phyloP scores from a whole-genome alignment of 2,329 filamentous ascomycete genomes.

The Monilinia vaccinii-corymbosi region DNA sequence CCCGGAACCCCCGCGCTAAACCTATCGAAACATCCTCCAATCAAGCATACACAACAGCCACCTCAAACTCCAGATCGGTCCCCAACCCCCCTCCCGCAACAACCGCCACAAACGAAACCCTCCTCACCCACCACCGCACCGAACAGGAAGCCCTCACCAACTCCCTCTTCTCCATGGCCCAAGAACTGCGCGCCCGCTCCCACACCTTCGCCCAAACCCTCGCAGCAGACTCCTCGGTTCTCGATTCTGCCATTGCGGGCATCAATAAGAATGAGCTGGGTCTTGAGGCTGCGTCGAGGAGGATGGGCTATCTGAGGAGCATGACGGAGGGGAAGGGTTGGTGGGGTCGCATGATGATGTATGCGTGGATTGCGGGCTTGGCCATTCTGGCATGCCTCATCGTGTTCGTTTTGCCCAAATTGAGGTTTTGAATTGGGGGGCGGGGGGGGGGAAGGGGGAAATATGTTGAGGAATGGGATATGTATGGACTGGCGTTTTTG shows the following conservation, averaged over 20 bases:
- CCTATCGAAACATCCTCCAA: not conserved
- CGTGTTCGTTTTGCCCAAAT: constrained; percentile 79
- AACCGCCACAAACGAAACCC: constrained; percentile 54
- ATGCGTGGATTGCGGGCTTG: constrained; percentile 72
- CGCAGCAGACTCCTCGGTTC: constrained; percentile 61
- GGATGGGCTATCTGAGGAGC: constrained; percentile 66
- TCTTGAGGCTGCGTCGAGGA: constrained; percentile 65
- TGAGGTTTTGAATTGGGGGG: constrained; percentile 55
- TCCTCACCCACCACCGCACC: constrained; percentile 65
- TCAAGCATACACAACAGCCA: constrained; percentile 22
- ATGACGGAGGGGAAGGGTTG: constrained; percentile 87
- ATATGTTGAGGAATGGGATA: not conserved
- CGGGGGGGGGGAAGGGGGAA: no score
- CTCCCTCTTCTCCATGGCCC: constrained; percentile 73
- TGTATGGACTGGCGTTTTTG: not conserved
- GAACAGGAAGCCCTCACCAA: constrained; percentile 79
- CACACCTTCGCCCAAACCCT: constrained; percentile 62
- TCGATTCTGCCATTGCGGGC: constrained; percentile 62
- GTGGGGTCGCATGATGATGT: constrained; percentile 71
- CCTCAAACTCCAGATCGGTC: constrained; percentile 31
- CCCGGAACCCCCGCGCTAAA: constrained; percentile 14
- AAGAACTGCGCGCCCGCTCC: constrained; percentile 66
- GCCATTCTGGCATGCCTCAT: constrained; percentile 71
- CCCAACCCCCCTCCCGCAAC: constrained; percentile 17
- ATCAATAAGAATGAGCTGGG: constrained; percentile 68